phyloP scores from a whole-genome alignment of 2,329 filamentous ascomycete species.

The Nectriaceae sp. region DNA sequence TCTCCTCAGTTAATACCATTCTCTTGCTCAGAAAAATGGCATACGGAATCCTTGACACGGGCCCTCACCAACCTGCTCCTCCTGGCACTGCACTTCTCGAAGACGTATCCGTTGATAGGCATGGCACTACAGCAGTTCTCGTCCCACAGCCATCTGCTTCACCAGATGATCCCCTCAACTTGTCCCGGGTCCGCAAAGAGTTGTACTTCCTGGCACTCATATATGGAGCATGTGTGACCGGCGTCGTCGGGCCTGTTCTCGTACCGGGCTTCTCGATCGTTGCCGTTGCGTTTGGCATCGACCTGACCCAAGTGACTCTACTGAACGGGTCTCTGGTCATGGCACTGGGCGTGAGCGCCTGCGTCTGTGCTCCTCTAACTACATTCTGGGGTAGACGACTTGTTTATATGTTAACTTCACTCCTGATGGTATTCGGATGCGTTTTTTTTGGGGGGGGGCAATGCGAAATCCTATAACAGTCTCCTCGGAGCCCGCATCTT shows the following conservation, averaged over 20 bases:
- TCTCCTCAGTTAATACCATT: too few relatives aligned
- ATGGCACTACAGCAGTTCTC: background rate
- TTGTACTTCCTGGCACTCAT: background rate
- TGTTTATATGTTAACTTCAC: conserved; percentile 2
- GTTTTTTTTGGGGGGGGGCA: conserved; percentile 2
- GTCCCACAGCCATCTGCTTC: conserved; percentile 3
- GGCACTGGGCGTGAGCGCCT: conserved; percentile 3
- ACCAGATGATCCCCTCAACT: conserved; percentile 2
- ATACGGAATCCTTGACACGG: too few relatives aligned
- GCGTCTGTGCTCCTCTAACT: background rate
- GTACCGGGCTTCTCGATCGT: conserved; percentile 4
- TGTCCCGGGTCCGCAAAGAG: background rate
- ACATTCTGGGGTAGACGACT: conserved; percentile 1
- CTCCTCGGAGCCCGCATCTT: conserved; percentile 2
- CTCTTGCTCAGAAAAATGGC: too few relatives aligned
- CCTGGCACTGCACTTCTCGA: background rate
- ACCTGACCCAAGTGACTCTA: conserved; percentile 1
- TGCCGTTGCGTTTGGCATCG: background rate
- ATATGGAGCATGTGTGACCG: conserved; percentile 3
- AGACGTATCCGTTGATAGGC: background rate
- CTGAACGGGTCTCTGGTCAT: conserved; percentile 2
- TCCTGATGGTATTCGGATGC: background rate
- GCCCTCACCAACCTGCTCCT: too few relatives aligned
- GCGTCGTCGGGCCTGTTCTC: conserved; percentile 3
- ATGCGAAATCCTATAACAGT: background rate